Evolutionary conservation across 2,329 filamentous ascomycete species (phyloP), one percentile per base, ranked within the genome.

Genomic region (Diplodia corticola): DNA sequence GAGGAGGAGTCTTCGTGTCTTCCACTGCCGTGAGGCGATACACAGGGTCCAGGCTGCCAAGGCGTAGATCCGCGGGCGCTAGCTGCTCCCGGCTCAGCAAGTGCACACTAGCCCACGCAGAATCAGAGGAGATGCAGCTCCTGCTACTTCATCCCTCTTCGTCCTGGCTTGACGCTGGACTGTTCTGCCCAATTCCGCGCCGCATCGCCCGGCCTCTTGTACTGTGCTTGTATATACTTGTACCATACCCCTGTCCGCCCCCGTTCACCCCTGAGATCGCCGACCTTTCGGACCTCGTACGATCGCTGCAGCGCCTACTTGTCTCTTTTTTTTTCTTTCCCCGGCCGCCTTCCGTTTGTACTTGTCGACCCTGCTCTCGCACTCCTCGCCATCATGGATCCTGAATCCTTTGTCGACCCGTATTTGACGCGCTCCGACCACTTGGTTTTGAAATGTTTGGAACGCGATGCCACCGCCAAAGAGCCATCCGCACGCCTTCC

Each of bases 371-470:
- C 24, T 33, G 49, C 44, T 9, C n/a, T 15, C n/a, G 15, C 28
- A 9, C 6, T 3, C 1, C 17, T 15, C 5, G 33, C 50, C 35
- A 17, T 5, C 17, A 64, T 64, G 63, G 49, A 53, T 7, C 50
- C 63, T 7, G 63, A 55, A 22, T 37, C 63, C 1, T 64, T 37
- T 24, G 26, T 76, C 26, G 68, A 75, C 48, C 72, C 75, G 1
- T 73, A 76, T 48, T 73, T 81, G 50, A 80, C 80, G 1, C 70
- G 74, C 55, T 72, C 78, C 44, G 80, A 81, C 70, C 68, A 73
- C 15, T 63, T 81, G 60, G 77, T 81, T 5, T 71, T 81, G 35
- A 68, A 76, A 44, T 76, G 75, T 49, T 72, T 81, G 10, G 71
- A 80, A 54, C 64, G 73, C 10, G 77, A 79, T 60, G 66, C 71